Percentiles rank a stretch among this genome's conserved stretches.
These are phyloP conservation scores for Claviceps quebecensis DNA, from an alignment of 2,329 filamentous ascomycete species.

Conservation along the genomic window DNA sequence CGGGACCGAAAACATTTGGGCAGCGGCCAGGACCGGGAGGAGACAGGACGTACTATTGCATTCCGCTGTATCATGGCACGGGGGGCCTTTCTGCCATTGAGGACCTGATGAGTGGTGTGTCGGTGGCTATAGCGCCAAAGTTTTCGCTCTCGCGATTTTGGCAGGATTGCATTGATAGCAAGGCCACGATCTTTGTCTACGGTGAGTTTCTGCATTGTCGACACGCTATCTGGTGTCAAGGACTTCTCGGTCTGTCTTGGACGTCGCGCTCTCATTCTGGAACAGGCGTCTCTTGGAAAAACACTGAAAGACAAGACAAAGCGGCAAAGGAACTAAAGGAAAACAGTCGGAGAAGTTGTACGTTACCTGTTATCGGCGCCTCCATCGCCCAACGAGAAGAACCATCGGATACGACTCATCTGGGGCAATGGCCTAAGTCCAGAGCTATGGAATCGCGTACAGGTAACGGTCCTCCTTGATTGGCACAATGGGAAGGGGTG, in stretches of 20 bases:
- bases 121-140: constrained; percentile 4
- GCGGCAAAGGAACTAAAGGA: not conserved
- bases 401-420: constrained; percentile 3
- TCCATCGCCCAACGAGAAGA: constrained; percentile 1
- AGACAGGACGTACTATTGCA: constrained; percentile 3
- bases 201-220: not conserved
- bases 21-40: constrained; percentile 1
- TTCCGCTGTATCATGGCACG: constrained; percentile 6
- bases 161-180: constrained; percentile 6
- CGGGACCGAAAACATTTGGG: not conserved
- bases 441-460: constrained; percentile 3
- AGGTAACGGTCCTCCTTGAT: not conserved
- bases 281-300: too few species aligned
- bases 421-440: constrained; percentile 7
- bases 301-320: too few species aligned
- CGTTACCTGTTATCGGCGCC: constrained; percentile 4
- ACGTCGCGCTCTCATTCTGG: too few species aligned
- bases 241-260: too few species aligned
- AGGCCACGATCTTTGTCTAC: constrained; percentile 4
- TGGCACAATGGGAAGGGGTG: not conserved
- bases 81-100: constrained; percentile 1
- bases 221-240: too few species aligned
- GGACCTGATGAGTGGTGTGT: constrained; percentile 4
- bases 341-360: constrained; percentile 4
- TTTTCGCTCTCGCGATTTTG: constrained; percentile 6